phyloP scores from a whole-genome alignment of 768 basidiomycete species.

The Termitomyces sp. region DNA sequence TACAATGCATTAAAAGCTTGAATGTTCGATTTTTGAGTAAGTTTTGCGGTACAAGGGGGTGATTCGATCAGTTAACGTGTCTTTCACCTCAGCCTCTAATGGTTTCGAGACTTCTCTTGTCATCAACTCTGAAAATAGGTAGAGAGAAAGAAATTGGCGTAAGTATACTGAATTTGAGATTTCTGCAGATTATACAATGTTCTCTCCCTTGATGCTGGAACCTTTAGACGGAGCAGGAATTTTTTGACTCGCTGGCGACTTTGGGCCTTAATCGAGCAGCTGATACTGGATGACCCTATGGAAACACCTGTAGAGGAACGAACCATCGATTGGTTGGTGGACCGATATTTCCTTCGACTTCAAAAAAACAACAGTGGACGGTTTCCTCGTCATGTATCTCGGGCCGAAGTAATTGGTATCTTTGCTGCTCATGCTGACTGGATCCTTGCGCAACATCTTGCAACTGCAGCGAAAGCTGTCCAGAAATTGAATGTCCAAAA shows the following conservation, averaged over 20 bases:
- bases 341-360: conserved; percentile 30
- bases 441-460: conserved; percentile 48
- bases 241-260: conserved; percentile 52
- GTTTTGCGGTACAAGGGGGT: not conserved
- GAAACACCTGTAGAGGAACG: conserved; percentile 30
- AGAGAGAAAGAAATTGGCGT: not conserved
- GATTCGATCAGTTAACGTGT: not conserved
- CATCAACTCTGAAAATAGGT: conserved; percentile 17
- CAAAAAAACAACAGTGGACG: conserved; percentile 26
- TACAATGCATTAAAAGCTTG: conserved; percentile 37
- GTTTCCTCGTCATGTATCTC: conserved; percentile 42
- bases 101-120: conserved; percentile 14
- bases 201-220: conserved; percentile 38
- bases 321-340: conserved; percentile 46
- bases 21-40: conserved; percentile 38
- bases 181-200: conserved; percentile 36
- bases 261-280: conserved; percentile 38
- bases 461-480: conserved; percentile 14
- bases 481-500: conserved; percentile 34
- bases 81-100: conserved; percentile 9
- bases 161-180: not conserved
- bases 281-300: conserved; percentile 29
- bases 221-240: conserved; percentile 35
- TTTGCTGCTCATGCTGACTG: conserved; percentile 57
- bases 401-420: conserved; percentile 42